Conservation (phyloP, 129 eudicot genomes). For the Apium graveolens region DNA sequence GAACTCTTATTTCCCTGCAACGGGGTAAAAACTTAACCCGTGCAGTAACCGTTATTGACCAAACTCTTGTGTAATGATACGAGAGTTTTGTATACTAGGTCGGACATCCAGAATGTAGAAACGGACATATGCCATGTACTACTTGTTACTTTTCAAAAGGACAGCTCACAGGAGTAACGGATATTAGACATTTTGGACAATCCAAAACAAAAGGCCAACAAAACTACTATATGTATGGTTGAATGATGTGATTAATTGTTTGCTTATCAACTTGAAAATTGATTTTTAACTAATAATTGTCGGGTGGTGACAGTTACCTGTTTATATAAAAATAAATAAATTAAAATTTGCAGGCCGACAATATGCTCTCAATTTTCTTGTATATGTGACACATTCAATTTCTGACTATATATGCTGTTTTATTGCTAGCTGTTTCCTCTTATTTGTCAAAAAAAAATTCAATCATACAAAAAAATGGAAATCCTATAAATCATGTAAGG, state of each 20-base stretch:
- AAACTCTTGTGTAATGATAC: not conserved
- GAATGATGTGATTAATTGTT: not conserved
- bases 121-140: no score
- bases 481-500: no score
- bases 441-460: not conserved
- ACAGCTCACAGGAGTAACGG: not conserved
- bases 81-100: not conserved
- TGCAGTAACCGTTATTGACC: no score
- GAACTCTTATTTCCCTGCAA: no score
- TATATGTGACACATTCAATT: not conserved
- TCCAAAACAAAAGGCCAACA: not conserved
- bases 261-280: not conserved
- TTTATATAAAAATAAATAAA: not conserved
- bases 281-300: not conserved
- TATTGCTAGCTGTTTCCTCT: not conserved
- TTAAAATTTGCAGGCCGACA: not conserved
- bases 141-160: not conserved
- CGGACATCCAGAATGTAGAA: no score
- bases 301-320: slow-evolving; percentile 2
- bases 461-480: no score
- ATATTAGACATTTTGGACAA: not conserved
- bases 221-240: not conserved
- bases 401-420: not conserved
- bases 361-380: not conserved
- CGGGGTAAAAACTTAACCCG: no score